A percentile compares a stretch with the other conserved stretches of the same genome.
Conservation (phyloP, 305 asterid species). For the Petunia hybrid region DNA sequence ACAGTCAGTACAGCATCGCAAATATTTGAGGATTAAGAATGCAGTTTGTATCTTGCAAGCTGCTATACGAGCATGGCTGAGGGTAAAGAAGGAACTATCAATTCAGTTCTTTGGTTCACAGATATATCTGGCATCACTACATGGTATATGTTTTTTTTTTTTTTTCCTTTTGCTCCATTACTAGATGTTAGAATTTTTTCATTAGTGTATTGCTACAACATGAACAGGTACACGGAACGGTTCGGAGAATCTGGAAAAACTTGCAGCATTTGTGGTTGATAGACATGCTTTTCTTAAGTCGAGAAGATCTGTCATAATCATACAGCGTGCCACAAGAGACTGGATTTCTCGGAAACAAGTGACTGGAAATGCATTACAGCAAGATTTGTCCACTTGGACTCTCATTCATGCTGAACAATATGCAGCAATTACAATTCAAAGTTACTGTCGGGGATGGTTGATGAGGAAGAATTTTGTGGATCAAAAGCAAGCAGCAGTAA, state of each 20-base stretch:
- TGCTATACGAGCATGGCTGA: slow-evolving; percentile 67
- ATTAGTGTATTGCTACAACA: slow-evolving; percentile 37
- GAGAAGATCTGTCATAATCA: slow-evolving; percentile 53
- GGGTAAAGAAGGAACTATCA: slow-evolving; percentile 51
- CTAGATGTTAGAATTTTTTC: slow-evolving; percentile 25
- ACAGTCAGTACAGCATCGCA: slow-evolving; percentile 53
- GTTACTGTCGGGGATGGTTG: slow-evolving; percentile 68
- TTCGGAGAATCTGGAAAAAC: slow-evolving; percentile 45
- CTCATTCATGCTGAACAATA: slow-evolving; percentile 49
- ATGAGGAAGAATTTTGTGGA: slow-evolving; percentile 52
- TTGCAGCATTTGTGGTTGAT: slow-evolving; percentile 51
- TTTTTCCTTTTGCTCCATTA: slow-evolving; percentile 19
- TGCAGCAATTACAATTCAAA: slow-evolving; percentile 84
- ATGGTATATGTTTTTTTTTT: slow-evolving; percentile 44
- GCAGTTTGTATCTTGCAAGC: slow-evolving; percentile 69
- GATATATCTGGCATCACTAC: slow-evolving; percentile 47
- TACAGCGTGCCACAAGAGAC: slow-evolving; percentile 69
- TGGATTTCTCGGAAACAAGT: slow-evolving; percentile 54
- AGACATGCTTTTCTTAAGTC: slow-evolving; percentile 67
- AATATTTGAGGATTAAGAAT: slow-evolving; percentile 56
- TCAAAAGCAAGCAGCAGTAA: slow-evolving; percentile 56
- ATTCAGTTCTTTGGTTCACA: slow-evolving; percentile 41
- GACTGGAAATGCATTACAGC: slow-evolving; percentile 28
- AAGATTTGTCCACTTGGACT: slow-evolving; percentile 37
- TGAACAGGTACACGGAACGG: slow-evolving; percentile 59